A percentile compares a stretch with the other conserved stretches of the same genome.
Evolutionary conservation across 140 eudicot genomes (phyloP).

Genomic region (Oenanthe javanica): DNA sequence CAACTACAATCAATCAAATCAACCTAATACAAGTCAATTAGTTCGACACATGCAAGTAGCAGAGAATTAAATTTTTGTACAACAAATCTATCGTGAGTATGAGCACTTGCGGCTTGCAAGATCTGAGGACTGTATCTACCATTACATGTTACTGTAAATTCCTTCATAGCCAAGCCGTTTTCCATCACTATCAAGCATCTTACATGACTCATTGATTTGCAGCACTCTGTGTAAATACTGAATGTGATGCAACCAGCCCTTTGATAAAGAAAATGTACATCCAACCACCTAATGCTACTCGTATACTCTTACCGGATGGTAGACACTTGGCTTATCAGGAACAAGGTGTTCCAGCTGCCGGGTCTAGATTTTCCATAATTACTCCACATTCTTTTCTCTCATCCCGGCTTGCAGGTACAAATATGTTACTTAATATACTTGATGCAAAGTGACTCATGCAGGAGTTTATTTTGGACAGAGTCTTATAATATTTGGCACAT

Average conservation of each 20-base stretch:
- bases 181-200: constrained; percentile 14
- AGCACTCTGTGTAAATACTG: constrained; percentile 54
- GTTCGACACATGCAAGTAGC: not conserved
- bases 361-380: constrained; percentile 61
- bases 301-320: constrained; percentile 82
- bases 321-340: constrained; percentile 81
- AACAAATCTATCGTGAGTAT: not conserved
- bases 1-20: not conserved
- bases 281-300: constrained; percentile 77
- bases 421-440: constrained; percentile 3
- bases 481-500: not conserved
- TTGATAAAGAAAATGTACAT: constrained; percentile 47
- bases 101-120: not conserved
- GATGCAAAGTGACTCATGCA: constrained; percentile 5
- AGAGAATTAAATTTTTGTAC: not conserved
- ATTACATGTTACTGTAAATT: not conserved
- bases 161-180: not conserved
- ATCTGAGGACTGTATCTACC: not conserved
- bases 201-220: constrained; percentile 24
- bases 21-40: not conserved
- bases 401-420: constrained; percentile 74
- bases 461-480: constrained; percentile 5
- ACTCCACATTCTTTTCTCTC: constrained; percentile 79
- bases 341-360: constrained; percentile 61
- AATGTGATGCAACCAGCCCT: constrained; percentile 39